These are phyloP conservation scores for Strobilomyces dryophilus DNA, from an alignment of 768 basidiomycete genomes.

Conservation along the genomic window DNA sequence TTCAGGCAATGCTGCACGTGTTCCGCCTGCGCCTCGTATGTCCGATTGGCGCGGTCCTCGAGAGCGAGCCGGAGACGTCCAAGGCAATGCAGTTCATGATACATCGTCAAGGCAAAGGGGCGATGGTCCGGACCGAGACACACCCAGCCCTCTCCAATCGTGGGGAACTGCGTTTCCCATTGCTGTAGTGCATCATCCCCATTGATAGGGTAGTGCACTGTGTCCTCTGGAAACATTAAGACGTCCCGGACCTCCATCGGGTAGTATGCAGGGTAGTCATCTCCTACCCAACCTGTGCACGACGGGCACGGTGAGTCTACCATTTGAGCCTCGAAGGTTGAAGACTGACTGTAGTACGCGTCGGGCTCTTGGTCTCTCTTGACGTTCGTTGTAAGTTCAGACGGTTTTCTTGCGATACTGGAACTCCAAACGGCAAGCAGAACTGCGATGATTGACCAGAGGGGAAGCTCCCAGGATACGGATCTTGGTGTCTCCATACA, in stretches of 20 bases:
- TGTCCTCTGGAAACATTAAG: constrained; percentile 26
- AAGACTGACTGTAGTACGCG: constrained; percentile 17
- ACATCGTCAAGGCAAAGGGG: constrained; percentile 34
- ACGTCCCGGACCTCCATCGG: constrained; percentile 20
- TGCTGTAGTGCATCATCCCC: constrained; percentile 18
- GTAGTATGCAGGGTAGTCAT: constrained; percentile 26
- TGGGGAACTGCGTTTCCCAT: constrained; percentile 25
- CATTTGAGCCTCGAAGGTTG: not conserved
- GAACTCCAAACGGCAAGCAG: constrained; percentile 22
- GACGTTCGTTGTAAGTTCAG: not conserved
- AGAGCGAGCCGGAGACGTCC: constrained; percentile 26
- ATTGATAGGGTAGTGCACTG: constrained; percentile 23
- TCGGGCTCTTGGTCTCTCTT: not conserved
- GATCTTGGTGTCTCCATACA: constrained; percentile 13
- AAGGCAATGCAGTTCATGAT: constrained; percentile 37
- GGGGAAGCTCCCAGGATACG: constrained; percentile 15
- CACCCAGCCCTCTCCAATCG: constrained; percentile 18
- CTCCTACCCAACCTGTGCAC: constrained; percentile 21
- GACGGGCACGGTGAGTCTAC: not conserved
- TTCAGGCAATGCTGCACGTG: constrained; percentile 45
- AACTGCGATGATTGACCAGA: constrained; percentile 19
- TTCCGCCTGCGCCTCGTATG: constrained; percentile 12
- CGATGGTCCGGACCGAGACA: constrained; percentile 27
- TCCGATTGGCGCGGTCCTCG: constrained; percentile 10
- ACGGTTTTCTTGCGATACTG: constrained; percentile 1